phyloP scores from a whole-genome alignment of 2,329 filamentous ascomycete species.

The Calonectria montana region DNA sequence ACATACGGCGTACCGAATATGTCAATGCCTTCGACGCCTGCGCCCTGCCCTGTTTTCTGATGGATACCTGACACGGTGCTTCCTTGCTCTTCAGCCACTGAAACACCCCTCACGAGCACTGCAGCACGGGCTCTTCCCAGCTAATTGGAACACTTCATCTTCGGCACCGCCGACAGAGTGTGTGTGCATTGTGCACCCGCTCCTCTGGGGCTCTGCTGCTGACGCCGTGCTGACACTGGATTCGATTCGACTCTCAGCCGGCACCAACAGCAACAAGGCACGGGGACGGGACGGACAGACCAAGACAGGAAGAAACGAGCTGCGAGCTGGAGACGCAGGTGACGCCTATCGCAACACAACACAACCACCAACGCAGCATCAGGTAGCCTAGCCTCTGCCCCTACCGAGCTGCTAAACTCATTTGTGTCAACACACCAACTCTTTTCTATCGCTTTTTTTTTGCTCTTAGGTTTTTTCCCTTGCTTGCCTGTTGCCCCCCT shows the following conservation, averaged over 20 bases:
- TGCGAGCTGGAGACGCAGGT: conserved; percentile 28
- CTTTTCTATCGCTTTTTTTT: not conserved
- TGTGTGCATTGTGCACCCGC: conserved; percentile 7
- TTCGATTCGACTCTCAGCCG: not conserved
- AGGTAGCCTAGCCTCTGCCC: conserved; percentile 21
- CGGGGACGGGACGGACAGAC: not conserved
- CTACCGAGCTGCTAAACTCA: conserved; percentile 24
- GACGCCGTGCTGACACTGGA: conserved; percentile 7
- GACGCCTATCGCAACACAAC: conserved; percentile 31
- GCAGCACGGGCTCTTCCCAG: conserved; percentile 25
- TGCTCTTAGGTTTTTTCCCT: not conserved
- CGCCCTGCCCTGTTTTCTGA: conserved; percentile 8
- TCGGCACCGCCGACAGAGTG: conserved; percentile 11
- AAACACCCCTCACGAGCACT: not conserved
- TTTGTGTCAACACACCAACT: conserved; percentile 28
- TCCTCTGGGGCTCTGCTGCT: not conserved
- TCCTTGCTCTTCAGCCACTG: conserved; percentile 1
- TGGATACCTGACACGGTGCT: conserved; percentile 1
- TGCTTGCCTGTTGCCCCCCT: not conserved
- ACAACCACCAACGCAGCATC: conserved; percentile 17
- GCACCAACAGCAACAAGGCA: not conserved
- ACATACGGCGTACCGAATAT: not conserved
- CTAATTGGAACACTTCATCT: conserved; percentile 32
- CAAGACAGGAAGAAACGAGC: not conserved
- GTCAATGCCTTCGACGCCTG: conserved; percentile 13